Evolutionary conservation across 1,284 basidiomycete species (phyloP), one percentile per base, ranked within the genome.

Genomic region (Kwoniella shivajii): DNA sequence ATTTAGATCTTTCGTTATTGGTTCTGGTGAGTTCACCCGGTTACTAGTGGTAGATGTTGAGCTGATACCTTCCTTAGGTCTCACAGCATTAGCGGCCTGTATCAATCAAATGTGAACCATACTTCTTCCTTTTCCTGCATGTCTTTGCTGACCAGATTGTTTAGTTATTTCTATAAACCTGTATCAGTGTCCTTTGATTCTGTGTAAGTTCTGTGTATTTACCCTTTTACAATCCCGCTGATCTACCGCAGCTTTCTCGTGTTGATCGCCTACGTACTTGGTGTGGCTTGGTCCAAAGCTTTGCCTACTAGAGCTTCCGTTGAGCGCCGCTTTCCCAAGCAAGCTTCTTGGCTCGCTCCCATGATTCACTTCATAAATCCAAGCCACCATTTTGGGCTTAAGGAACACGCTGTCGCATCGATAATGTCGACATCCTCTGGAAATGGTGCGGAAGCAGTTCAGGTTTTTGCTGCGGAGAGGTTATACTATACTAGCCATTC

Each of bases 381-480:
- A 6, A 83, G 84, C 0, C 73, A 78, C 16, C n/a, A 16, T 10
- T 87, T 87, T 63, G 73, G 74, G 2, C 68, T 88, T 54, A 88
- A 88, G 79, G 65, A 75, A 82, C 86, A 87, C 64, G 84, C 82
- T 6, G 77, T 85, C 26, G 81, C 85, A 6, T 80, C 83, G 9
- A 74, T 87, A 18, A 81, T 85, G 1, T 84, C 85, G 0, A 82
- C 83, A 1, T 85, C 84, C 0, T 84, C 85, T 2, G 77, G 84
- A 4, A 74, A 69, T 30, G 84, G 83, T 6, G 82, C 82, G 51
- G 75, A 80, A 7, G 80, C 83, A 1, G 84, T 86, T 14, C 74
- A 77, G 52, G 85, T 85, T 63, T 86, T 86, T 60, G 83, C 84
- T 1, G 84, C 85, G 0, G 84, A 86, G 59, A 55, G 80, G 71